A percentile compares a stretch with the other conserved stretches of the same genome.
Conservation (phyloP, 2,329 filamentous ascomycete species). For the Fusarium sp. region DNA sequence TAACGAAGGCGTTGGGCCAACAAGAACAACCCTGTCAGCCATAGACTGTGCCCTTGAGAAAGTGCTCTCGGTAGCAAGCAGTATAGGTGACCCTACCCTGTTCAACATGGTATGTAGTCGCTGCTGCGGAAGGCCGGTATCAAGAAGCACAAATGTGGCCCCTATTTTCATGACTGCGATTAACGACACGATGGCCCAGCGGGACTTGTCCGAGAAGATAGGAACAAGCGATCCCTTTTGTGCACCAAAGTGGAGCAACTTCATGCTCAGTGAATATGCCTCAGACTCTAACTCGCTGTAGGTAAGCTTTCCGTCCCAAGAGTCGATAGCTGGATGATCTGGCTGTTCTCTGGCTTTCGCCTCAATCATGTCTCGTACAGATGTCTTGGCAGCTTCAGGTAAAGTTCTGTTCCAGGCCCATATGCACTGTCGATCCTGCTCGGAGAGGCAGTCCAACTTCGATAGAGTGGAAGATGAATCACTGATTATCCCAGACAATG, state of each 20-base stretch:
- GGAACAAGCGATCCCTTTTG: neutral
- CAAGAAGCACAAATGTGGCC: neutral
- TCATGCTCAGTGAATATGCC: neutral
- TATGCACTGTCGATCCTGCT: neutral
- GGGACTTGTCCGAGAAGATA: neutral
- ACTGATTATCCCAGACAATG: neutral
- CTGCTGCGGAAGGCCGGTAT: neutral
- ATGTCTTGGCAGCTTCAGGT: neutral
- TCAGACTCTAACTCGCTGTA: neutral
- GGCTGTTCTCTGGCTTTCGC: neutral
- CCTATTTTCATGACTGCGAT: neutral
- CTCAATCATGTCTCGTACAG: neutral
- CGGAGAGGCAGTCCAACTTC: neutral
- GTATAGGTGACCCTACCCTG: neutral
- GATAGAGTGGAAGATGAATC: neutral
- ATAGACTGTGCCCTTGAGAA: neutral
- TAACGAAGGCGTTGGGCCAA: neutral
- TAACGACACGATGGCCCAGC: neutral
- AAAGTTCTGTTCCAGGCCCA: neutral
- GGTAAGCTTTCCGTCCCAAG: neutral
- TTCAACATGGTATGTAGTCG: neutral
- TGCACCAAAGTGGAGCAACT: neutral
- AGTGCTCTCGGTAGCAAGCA: neutral
- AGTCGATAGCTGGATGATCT: neutral
- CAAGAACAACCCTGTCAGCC: neutral